Percentiles rank a stretch among this genome's conserved stretches.
phyloP scores from a whole-genome alignment of 2,329 filamentous ascomycete species.

The Didymella keratinophila region DNA sequence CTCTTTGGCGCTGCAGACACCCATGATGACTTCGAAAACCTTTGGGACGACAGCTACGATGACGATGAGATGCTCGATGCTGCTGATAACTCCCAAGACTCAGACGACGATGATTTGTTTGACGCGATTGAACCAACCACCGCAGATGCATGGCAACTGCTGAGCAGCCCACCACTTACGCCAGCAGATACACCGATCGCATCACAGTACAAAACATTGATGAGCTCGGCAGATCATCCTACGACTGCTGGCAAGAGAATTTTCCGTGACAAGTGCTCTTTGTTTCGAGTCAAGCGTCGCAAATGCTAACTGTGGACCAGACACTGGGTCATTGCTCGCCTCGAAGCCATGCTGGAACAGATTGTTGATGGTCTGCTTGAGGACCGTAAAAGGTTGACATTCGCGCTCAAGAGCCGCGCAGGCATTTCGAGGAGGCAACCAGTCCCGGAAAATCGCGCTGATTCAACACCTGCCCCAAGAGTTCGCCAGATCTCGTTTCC shows the following conservation, averaged over 20 bases:
- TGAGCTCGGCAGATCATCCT: not conserved
- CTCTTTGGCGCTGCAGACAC: slow-evolving; percentile 36
- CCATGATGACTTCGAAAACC: slow-evolving; percentile 26
- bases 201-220: not conserved
- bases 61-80: slow-evolving; percentile 33
- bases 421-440: slow-evolving; percentile 31
- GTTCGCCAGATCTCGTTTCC: slow-evolving; percentile 58
- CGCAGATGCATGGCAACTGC: slow-evolving; percentile 18
- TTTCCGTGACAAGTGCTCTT: slow-evolving; percentile 27
- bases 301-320: slow-evolving; percentile 27
- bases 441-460: slow-evolving; percentile 5
- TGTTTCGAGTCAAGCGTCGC: not conserved
- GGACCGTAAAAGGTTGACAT: slow-evolving; percentile 56
- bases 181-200: not conserved
- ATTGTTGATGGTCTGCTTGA: slow-evolving; percentile 62
- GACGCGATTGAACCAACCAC: slow-evolving; percentile 10
- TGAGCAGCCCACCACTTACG: slow-evolving; percentile 11
- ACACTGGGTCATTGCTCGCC: slow-evolving; percentile 57
- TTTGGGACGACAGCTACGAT: slow-evolving; percentile 25
- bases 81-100: not conserved
- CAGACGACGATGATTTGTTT: slow-evolving; percentile 9
- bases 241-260: not conserved
- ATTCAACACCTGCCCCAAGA: slow-evolving; percentile 25
- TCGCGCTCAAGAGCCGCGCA: slow-evolving; percentile 57
- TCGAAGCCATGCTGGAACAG: slow-evolving; percentile 64